Evolutionary conservation across 495 filamentous ascomycete genomes (phyloP).

Genomic region (Choiromyces venosus): DNA sequence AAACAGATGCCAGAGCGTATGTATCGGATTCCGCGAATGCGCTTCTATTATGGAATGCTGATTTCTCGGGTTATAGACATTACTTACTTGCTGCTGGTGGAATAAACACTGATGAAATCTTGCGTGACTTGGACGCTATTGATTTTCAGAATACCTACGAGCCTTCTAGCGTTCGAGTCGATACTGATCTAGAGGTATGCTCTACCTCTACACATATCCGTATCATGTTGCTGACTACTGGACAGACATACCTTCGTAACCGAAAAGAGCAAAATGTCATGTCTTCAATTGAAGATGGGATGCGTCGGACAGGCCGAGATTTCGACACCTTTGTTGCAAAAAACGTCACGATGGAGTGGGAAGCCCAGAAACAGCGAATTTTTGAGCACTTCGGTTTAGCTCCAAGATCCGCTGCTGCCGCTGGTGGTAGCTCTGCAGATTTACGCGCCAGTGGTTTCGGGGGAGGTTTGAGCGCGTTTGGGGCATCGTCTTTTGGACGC

Average conservation of each 20-base stretch:
- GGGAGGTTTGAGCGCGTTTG: slow-evolving; percentile 48
- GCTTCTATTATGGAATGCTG: neutral
- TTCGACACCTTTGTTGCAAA: slow-evolving; percentile 92
- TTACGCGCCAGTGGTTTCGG: slow-evolving; percentile 41
- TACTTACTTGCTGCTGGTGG: slow-evolving; percentile 40
- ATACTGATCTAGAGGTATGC: slow-evolving; percentile 42
- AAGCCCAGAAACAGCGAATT: slow-evolving; percentile 81
- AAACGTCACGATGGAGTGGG: slow-evolving; percentile 91
- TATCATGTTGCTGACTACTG: slow-evolving; percentile 11
- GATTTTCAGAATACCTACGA: slow-evolving; percentile 41
- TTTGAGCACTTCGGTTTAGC: slow-evolving; percentile 94
- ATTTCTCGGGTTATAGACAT: slow-evolving; percentile 24
- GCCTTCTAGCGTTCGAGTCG: slow-evolving; percentile 36
- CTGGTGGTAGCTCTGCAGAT: slow-evolving; percentile 47
- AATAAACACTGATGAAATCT: slow-evolving; percentile 40
- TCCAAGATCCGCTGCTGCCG: slow-evolving; percentile 46
- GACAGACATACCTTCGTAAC: slow-evolving; percentile 66
- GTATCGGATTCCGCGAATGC: neutral
- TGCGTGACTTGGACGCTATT: slow-evolving; percentile 41
- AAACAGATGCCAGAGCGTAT: slow-evolving; percentile 41
- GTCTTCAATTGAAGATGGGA: slow-evolving; percentile 81
- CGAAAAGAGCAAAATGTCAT: slow-evolving; percentile 85
- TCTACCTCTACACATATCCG: neutral
- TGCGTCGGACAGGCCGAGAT: slow-evolving; percentile 77
- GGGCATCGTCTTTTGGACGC: slow-evolving; percentile 47